These are phyloP conservation scores for Fusarium buxicola DNA, from an alignment of 2,329 filamentous ascomycete genomes.

Conservation along the genomic window DNA sequence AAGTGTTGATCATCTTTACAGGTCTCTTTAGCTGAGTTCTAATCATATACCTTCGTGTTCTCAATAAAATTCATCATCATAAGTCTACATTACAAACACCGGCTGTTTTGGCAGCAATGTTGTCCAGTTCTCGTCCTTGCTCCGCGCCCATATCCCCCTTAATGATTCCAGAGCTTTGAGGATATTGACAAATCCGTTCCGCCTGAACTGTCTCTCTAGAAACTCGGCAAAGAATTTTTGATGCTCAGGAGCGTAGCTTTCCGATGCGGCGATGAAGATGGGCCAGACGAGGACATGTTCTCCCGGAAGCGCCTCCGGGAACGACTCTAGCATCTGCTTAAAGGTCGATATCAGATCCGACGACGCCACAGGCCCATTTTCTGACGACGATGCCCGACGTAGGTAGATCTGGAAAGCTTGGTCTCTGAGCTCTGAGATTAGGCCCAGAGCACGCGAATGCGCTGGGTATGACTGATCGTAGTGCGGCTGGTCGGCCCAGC, in stretches of 20 bases:
- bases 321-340: constrained; percentile 34
- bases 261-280: constrained; percentile 42
- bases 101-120: constrained; percentile 33
- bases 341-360: constrained; percentile 53
- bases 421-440: constrained; percentile 16
- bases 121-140: constrained; percentile 34
- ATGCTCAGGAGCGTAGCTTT: constrained; percentile 33
- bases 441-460: constrained; percentile 12
- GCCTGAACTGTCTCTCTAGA: constrained; percentile 26
- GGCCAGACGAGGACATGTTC: constrained; percentile 43
- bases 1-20: no score
- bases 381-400: constrained; percentile 10
- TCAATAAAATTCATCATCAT: neutral
- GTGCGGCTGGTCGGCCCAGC: constrained; percentile 65
- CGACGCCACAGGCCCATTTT: constrained; percentile 70
- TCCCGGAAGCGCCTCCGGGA: constrained; percentile 31
- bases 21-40: no score
- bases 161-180: constrained; percentile 36
- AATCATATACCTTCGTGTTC: neutral
- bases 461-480: constrained; percentile 42
- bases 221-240: constrained; percentile 32
- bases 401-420: constrained; percentile 33
- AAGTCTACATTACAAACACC: constrained; percentile 41
- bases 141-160: constrained; percentile 33
- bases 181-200: constrained; percentile 42